phyloP scores from a whole-genome alignment of 768 basidiomycete species.

The Boletales sp. region DNA sequence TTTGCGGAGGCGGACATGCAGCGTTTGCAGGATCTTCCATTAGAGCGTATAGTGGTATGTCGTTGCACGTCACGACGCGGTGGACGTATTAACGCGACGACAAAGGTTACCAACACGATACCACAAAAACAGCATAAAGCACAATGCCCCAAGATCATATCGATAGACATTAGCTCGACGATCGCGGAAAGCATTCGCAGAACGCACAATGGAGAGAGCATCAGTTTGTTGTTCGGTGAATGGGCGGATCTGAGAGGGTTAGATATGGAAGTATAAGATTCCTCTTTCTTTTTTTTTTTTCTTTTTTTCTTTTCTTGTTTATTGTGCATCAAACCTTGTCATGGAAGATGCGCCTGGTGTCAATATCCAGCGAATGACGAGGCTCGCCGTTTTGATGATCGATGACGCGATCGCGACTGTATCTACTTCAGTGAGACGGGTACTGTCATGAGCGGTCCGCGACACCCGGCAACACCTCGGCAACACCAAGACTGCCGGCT shows the following conservation, averaged over 20 bases:
- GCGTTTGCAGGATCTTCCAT: slow-evolving; percentile 63
- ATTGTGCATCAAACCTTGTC: no score
- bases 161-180: slow-evolving; percentile 87
- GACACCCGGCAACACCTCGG: no score
- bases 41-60: slow-evolving; percentile 83
- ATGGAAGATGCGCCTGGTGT: no score
- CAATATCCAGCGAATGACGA: no score
- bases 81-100: slow-evolving; percentile 4
- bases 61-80: neutral
- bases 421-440: no score
- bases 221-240: slow-evolving; percentile 83
- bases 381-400: no score
- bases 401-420: no score
- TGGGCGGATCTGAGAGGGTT: slow-evolving; percentile 52
- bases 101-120: slow-evolving; percentile 90
- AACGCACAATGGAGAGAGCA: slow-evolving; percentile 92
- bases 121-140: slow-evolving; percentile 72
- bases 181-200: slow-evolving; percentile 95
- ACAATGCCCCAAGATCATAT: slow-evolving; percentile 71
- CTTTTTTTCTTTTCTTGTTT: no score
- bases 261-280: slow-evolving; percentile 24
- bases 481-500: no score
- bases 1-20: slow-evolving; percentile 74
- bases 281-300: no score
- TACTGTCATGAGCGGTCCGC: no score